These are phyloP conservation scores for Alternaria metachromatica DNA, from an alignment of 2,329 filamentous ascomycete species.

Conservation along the genomic window DNA sequence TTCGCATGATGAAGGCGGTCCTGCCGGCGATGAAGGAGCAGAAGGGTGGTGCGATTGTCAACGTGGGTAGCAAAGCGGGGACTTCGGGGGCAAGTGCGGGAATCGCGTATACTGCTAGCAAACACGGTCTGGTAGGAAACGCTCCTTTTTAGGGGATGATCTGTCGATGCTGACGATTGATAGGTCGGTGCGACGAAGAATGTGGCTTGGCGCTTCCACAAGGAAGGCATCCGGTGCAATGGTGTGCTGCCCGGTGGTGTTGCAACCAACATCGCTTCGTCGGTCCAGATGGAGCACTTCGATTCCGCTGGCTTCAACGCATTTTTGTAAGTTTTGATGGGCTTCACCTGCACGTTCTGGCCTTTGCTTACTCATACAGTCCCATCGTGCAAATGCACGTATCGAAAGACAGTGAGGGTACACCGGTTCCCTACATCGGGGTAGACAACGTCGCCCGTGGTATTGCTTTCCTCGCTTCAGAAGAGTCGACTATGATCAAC, in stretches of 20 bases:
- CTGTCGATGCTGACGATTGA: background rate
- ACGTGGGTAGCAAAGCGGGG: conserved; percentile 42
- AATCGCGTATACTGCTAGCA: conserved; percentile 55
- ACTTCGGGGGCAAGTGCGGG: conserved; percentile 51
- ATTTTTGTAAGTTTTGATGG: conserved; percentile 26
- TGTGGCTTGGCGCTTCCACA: conserved; percentile 55
- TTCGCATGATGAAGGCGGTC: conserved; percentile 55
- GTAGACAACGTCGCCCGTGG: conserved; percentile 30
- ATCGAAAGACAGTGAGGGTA: conserved; percentile 30
- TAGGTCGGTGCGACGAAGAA: conserved; percentile 56
- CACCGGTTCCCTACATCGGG: conserved; percentile 26
- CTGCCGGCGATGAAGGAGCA: conserved; percentile 51
- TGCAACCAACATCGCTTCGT: conserved; percentile 30
- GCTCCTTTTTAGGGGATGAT: rapidly evolving
- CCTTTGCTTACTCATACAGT: conserved; percentile 14
- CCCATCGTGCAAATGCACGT: conserved; percentile 32
- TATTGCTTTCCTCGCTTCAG: conserved; percentile 31
- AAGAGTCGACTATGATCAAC: conserved; percentile 34
- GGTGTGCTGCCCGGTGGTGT: conserved; percentile 53
- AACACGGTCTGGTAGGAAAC: conserved; percentile 51
- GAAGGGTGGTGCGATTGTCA: conserved; percentile 52
- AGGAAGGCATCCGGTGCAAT: conserved; percentile 57
- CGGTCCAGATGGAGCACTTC: conserved; percentile 31
- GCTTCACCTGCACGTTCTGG: background rate
- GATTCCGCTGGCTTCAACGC: conserved; percentile 26